Conservation (phyloP, 2,329 filamentous ascomycete species). For the Fusarium graminum region DNA sequence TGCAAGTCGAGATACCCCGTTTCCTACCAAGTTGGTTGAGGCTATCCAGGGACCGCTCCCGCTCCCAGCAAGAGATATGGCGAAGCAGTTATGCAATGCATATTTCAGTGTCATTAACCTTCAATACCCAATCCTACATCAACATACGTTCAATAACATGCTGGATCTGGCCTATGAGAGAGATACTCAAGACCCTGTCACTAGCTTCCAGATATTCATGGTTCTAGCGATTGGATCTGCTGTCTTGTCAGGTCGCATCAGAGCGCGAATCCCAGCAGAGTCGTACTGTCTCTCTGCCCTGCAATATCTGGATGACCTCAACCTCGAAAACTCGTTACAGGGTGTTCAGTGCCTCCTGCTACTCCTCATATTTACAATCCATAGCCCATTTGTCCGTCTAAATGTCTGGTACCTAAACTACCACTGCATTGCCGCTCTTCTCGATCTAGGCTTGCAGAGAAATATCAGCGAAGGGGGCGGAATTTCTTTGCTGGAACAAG, state of each 20-base stretch:
- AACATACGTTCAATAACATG: conserved; percentile 58
- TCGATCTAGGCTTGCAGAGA: conserved; percentile 66
- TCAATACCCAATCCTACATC: conserved; percentile 64
- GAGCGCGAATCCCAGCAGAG: conserved; percentile 61
- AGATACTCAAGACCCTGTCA: conserved; percentile 48
- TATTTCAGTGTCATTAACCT: conserved; percentile 64
- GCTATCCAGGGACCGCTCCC: conserved; percentile 51
- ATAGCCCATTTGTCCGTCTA: conserved; percentile 62
- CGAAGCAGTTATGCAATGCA: conserved; percentile 57
- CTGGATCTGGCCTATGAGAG: conserved; percentile 54
- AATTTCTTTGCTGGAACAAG: conserved; percentile 63
- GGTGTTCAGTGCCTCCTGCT: conserved; percentile 64
- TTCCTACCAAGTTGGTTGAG: conserved; percentile 52
- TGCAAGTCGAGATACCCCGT: conserved; percentile 15
- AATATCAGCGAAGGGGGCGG: conserved; percentile 59
- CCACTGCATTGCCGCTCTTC: conserved; percentile 64
- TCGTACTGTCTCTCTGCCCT: conserved; percentile 64
- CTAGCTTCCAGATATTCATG: conserved; percentile 65
- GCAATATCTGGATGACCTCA: conserved; percentile 60
- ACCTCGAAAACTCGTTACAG: conserved; percentile 62
- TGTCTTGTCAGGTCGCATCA: conserved; percentile 59
- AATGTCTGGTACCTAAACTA: conserved; percentile 69
- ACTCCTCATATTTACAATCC: conserved; percentile 63
- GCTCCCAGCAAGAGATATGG: conserved; percentile 52
- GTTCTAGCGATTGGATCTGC: conserved; percentile 64